These are phyloP conservation scores for Ceratopteris richardii DNA, from an alignment of 75 land plant species.

Conservation along the genomic window DNA sequence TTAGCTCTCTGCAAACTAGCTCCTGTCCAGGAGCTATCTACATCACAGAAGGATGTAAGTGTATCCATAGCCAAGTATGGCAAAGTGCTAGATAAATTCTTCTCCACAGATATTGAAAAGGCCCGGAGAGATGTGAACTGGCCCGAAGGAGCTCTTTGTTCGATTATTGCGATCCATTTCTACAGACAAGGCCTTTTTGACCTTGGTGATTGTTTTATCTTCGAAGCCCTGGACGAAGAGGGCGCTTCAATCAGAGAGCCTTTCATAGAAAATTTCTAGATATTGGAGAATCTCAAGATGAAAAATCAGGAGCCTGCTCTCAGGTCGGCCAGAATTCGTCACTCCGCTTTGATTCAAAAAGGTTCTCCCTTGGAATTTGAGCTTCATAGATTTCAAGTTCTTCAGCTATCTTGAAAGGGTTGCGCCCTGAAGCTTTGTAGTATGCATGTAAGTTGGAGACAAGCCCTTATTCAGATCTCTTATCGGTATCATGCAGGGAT, in stretches of 20 bases:
- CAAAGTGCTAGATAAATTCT: slow-evolving; percentile 33
- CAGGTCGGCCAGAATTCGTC: slow-evolving; percentile 21
- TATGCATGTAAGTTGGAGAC: slow-evolving; percentile 20
- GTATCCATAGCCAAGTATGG: slow-evolving; percentile 29
- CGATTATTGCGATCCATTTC: slow-evolving; percentile 35
- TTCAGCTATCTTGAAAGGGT: slow-evolving; percentile 21
- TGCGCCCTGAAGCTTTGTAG: slow-evolving; percentile 15
- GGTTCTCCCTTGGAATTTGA: slow-evolving; percentile 27
- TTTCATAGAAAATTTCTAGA: slow-evolving; percentile 33
- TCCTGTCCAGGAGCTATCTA: slow-evolving; percentile 17
- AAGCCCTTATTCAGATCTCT: slow-evolving; percentile 24
- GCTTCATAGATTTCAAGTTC: slow-evolving; percentile 32
- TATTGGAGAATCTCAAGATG: slow-evolving; percentile 15
- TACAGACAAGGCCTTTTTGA: slow-evolving; percentile 36
- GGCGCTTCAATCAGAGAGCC: slow-evolving; percentile 19
- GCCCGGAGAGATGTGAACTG: slow-evolving; percentile 30
- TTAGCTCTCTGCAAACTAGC: slow-evolving; percentile 15
- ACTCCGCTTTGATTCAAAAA: slow-evolving; percentile 8
- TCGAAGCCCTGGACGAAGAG: slow-evolving; percentile 16
- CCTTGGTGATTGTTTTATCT: slow-evolving; percentile 33
- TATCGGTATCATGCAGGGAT: slow-evolving; percentile 25
- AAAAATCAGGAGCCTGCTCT: slow-evolving; percentile 28
- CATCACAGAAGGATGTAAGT: slow-evolving; percentile 30
- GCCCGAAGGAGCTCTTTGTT: slow-evolving; percentile 11
- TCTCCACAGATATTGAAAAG: slow-evolving; percentile 25